Evolutionary conservation across 768 basidiomycete species (phyloP).

Genomic region (Mycena leptocephala): DNA sequence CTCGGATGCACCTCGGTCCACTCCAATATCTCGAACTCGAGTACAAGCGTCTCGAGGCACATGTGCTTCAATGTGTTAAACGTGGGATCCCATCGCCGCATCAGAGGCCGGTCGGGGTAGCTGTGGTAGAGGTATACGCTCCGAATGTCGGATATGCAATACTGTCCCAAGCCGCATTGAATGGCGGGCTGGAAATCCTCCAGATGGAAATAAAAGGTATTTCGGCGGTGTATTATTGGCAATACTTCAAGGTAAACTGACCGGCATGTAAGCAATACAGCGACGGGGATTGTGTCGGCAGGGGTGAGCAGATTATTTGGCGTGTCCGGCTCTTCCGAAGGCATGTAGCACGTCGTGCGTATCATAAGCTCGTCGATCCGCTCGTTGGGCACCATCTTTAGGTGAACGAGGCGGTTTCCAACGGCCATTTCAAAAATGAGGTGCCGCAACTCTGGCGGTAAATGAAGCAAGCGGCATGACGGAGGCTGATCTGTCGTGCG

Average conservation of each 20-base stretch:
- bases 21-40: constrained; percentile 1
- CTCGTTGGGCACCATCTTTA: neutral
- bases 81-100: neutral
- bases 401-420: constrained; percentile 6
- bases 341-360: neutral
- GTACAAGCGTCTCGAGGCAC: neutral
- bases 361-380: neutral
- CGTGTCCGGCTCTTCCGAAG: neutral
- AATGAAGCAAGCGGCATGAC: constrained; percentile 7
- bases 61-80: neutral
- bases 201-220: constrained; percentile 1
- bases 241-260: constrained; percentile 4
- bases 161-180: neutral
- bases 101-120: neutral
- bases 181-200: neutral
- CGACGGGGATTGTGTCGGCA: neutral
- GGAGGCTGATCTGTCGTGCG: neutral
- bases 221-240: constrained; percentile 7
- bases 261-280: neutral
- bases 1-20: neutral
- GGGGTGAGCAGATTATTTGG: neutral
- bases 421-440: constrained; percentile 16
- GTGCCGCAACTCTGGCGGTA: constrained; percentile 3
- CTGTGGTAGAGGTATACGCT: neutral
- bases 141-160: constrained; percentile 5